Evolutionary conservation across 108 stramenopile species (phyloP).

Genomic region (Skeletonema potamos): DNA sequence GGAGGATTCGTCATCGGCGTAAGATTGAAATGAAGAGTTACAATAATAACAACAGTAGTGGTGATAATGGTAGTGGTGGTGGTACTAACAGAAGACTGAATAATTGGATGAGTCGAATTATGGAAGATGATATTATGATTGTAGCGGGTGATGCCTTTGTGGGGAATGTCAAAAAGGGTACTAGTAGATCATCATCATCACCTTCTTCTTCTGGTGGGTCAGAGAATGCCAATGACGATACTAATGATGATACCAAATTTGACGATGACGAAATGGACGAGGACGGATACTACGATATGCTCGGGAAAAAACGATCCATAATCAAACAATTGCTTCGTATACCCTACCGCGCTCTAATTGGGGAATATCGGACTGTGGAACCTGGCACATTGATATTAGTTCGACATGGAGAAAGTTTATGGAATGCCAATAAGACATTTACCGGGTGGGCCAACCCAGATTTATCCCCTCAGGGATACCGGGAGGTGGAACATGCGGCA

Average conservation of each 20-base stretch:
- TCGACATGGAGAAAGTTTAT: conserved; percentile 77
- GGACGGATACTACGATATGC: conserved; percentile 42
- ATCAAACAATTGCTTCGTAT: neutral
- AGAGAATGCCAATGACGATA: too few relatives aligned
- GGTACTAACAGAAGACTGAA: neutral
- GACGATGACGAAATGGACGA: conserved; percentile 45
- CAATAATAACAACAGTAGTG: neutral
- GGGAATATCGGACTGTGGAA: conserved; percentile 16
- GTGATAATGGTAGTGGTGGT: neutral
- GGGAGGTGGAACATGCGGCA: conserved; percentile 50
- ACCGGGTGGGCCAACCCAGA: conserved; percentile 85
- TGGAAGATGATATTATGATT: neutral
- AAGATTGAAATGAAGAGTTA: conserved; percentile 7
- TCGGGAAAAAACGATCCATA: conserved; percentile 19
- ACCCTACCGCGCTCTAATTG: neutral
- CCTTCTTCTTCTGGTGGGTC: neutral
- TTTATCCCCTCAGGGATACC: conserved; percentile 62
- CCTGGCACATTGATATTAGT: conserved; percentile 88
- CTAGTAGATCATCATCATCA: too few relatives aligned
- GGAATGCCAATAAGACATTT: conserved; percentile 85
- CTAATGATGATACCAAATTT: neutral
- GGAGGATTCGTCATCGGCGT: conserved; percentile 22
- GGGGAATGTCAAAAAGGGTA: conserved; percentile 15
- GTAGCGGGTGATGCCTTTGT: conserved; percentile 18
- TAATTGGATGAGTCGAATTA: neutral